Percentiles rank a stretch among this genome's conserved stretches.
Evolutionary conservation across 2,329 filamentous ascomycete genomes (phyloP).

Genomic region (Cercospora beticola): DNA sequence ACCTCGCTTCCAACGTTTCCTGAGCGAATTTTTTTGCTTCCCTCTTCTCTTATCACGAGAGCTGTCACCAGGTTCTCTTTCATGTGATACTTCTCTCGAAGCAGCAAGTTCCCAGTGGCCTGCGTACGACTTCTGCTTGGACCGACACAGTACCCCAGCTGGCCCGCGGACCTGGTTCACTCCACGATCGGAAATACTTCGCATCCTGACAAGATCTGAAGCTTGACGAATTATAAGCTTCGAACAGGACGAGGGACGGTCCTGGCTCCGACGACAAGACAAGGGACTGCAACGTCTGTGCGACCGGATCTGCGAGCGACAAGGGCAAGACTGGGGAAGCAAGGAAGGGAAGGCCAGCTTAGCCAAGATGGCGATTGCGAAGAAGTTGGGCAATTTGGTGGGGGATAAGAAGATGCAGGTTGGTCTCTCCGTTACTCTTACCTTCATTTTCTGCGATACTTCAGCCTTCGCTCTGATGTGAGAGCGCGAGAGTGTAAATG

Average conservation of each 20-base stretch:
- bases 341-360: background rate
- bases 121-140: no score
- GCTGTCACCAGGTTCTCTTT: no score
- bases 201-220: background rate
- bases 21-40: background rate
- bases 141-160: background rate
- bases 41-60: background rate
- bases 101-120: no score
- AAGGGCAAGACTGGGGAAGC: background rate
- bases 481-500: no score
- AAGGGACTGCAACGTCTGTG: no score
- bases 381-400: conserved; percentile 12
- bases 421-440: background rate
- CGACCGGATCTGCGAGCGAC: background rate
- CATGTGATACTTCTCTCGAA: no score
- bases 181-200: background rate
- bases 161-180: background rate
- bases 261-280: background rate
- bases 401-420: conserved; percentile 29
- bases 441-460: no score
- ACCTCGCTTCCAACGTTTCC: background rate
- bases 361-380: background rate
- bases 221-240: background rate
- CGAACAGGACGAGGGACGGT: background rate
- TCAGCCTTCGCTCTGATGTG: no score